Base-by-base conservation (phyloP, 257 asterid species). In the Penstemon eatonii region DNA sequence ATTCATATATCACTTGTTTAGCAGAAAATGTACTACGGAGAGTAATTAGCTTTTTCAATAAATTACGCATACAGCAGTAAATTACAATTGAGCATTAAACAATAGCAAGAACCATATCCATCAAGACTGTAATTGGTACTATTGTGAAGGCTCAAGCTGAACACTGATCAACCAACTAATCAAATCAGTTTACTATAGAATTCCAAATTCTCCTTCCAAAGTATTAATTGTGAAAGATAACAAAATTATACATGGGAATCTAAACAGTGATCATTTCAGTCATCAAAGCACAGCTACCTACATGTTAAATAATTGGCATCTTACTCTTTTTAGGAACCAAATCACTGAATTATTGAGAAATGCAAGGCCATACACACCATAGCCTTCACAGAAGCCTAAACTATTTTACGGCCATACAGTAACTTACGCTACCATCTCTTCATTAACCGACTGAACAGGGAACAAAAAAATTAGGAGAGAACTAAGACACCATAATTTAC, bases 401-500 rank as follows among this genome's bases (percentile, higher is more conserved):
- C 33, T 25, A 25, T 1, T 25, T 25, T 25, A 25, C 33, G 2
- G 33, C 33, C 68, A 46, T 38, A 39, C 68, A 65, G 51, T 51
- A 66, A 10, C 4, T 4, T 50, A 18, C 13, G 43, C 61, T 18
- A 39, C 43, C 15, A 41, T 5, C 33, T 53, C 53, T 10, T 62
- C 41, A 7, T 65, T 41, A 66, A 41, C 25, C 13, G 2, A 41
- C 39, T 41, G 38, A 57, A 47, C 44, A 15, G 45, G 13, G 3
- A 70, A 63, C 7, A 37, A 56, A 18, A 64, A 25, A 4, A 58
- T 51, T 56, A 15, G 43, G 9, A 60, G 65, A 33, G 18, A 45
- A n/a, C 5, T 25, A 25, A 25, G 2, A 25, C 2, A 25, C 33
- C 2, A 2, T 25, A 19, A 49, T 49, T 12, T 15, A 10, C 15